These are phyloP conservation scores for Populus hybrid DNA, from an alignment of 441 rosid genomes.

Conservation along the genomic window DNA sequence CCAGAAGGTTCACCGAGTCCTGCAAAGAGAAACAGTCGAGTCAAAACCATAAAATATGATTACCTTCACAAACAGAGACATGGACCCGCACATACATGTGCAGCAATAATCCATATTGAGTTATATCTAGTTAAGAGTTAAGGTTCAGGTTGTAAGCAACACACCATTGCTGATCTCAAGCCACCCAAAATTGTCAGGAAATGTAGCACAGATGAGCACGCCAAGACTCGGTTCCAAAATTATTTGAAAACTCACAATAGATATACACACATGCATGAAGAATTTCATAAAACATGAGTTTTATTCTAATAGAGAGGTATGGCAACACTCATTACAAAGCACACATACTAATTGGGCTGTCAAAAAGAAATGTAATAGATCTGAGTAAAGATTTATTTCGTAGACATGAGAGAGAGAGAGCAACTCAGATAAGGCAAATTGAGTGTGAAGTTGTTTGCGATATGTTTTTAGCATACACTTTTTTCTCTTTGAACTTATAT, in stretches of 20 bases:
- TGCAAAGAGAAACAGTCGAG: constrained; percentile 10
- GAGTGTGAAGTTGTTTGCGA: no score
- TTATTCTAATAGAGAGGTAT: background rate
- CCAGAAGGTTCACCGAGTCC: constrained; percentile 15
- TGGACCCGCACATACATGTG: accelerated
- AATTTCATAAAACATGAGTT: background rate
- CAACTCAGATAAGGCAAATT: no score
- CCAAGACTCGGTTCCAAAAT: background rate
- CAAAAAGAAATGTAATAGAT: background rate
- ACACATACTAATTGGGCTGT: background rate
- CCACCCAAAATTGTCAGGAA: background rate
- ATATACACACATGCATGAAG: background rate
- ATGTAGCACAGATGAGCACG: background rate
- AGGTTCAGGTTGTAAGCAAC: background rate
- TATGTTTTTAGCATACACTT: background rate
- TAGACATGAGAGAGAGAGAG: background rate
- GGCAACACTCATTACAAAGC: background rate
- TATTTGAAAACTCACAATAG: background rate
- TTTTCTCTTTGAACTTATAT: background rate
- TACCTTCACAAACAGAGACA: background rate
- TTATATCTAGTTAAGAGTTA: background rate
- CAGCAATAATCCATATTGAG: background rate
- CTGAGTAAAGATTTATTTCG: background rate
- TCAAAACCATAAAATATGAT: constrained; percentile 4
- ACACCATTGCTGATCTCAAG: background rate